A percentile compares a stretch with the other conserved stretches of the same genome.
Evolutionary conservation across 2,329 filamentous ascomycete species (phyloP).

Genomic region (Lachnellula cervina): DNA sequence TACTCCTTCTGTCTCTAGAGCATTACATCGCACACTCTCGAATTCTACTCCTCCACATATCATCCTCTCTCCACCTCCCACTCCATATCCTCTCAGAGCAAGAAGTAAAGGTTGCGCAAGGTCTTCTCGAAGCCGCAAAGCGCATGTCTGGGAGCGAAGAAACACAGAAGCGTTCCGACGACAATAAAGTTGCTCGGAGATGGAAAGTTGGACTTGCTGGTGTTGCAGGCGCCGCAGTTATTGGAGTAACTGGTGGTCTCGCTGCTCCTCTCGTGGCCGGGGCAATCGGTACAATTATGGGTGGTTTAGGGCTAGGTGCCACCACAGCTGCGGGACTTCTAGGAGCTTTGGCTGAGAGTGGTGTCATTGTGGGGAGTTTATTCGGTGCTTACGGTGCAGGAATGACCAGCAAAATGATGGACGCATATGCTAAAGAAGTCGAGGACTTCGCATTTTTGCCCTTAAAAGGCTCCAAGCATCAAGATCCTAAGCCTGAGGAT

Average conservation of each 20-base stretch:
- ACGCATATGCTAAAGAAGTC: conserved; percentile 79
- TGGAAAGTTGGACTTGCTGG: conserved; percentile 91
- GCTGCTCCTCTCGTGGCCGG: conserved; percentile 72
- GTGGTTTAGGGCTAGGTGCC: conserved; percentile 68
- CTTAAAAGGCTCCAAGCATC: conserved; percentile 48
- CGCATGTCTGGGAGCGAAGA: conserved; percentile 66
- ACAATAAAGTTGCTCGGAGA: conserved; percentile 64
- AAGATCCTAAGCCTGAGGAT: conserved; percentile 48
- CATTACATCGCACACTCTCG: conserved; percentile 72
- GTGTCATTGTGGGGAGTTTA: conserved; percentile 73
- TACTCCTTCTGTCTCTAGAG: conserved; percentile 71
- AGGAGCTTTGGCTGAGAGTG: conserved; percentile 73
- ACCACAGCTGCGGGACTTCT: conserved; percentile 73
- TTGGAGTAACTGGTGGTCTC: conserved; percentile 69
- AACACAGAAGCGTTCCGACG: conserved; percentile 65
- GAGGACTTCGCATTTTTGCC: conserved; percentile 85
- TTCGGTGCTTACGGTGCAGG: conserved; percentile 88
- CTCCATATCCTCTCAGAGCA: conserved; percentile 60
- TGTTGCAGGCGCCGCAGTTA: conserved; percentile 77
- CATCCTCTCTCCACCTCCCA: conserved; percentile 66
- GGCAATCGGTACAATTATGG: conserved; percentile 73
- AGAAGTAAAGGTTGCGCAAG: conserved; percentile 70
- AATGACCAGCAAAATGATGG: conserved; percentile 82
- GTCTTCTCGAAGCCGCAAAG: conserved; percentile 70
- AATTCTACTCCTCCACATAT: conserved; percentile 63